Evolutionary conservation across 345 rosid species (phyloP).

Genomic region (Acer yangbiense): DNA sequence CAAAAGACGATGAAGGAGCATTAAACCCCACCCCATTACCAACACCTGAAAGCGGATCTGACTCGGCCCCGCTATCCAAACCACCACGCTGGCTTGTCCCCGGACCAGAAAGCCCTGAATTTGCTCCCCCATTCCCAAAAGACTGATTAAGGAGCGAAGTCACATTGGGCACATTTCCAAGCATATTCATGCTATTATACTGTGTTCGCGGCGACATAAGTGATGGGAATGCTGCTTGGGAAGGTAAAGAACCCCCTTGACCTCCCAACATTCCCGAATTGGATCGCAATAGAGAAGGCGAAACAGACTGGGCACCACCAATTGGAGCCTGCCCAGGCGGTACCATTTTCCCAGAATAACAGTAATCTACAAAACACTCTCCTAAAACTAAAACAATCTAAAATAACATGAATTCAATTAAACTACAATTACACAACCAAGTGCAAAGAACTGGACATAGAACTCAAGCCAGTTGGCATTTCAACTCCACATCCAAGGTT

Average conservation of each 20-base stretch:
- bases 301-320: slow-evolving; percentile 72
- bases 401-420: slow-evolving; percentile 38
- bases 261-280: slow-evolving; percentile 73
- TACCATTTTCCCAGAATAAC: slow-evolving; percentile 55
- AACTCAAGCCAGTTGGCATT: slow-evolving; percentile 33
- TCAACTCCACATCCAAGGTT: slow-evolving; percentile 40
- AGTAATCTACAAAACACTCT: slow-evolving; percentile 31
- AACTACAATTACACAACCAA: slow-evolving; percentile 31
- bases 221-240: slow-evolving; percentile 68
- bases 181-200: slow-evolving; percentile 73
- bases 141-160: slow-evolving; percentile 86
- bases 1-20: slow-evolving; percentile 60
- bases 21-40: slow-evolving; percentile 70
- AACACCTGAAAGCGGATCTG: slow-evolving; percentile 66
- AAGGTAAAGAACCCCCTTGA: slow-evolving; percentile 74
- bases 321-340: slow-evolving; percentile 83
- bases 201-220: slow-evolving; percentile 71
- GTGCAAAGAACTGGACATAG: slow-evolving; percentile 16
- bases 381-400: slow-evolving; percentile 32
- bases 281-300: slow-evolving; percentile 70
- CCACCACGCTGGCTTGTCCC: slow-evolving; percentile 56
- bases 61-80: slow-evolving; percentile 74
- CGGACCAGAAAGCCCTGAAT: slow-evolving; percentile 50
- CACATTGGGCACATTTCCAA: slow-evolving; percentile 75
- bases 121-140: slow-evolving; percentile 73